phyloP scores from a whole-genome alignment of 768 basidiomycete species.

The Mycena galericulata region DNA sequence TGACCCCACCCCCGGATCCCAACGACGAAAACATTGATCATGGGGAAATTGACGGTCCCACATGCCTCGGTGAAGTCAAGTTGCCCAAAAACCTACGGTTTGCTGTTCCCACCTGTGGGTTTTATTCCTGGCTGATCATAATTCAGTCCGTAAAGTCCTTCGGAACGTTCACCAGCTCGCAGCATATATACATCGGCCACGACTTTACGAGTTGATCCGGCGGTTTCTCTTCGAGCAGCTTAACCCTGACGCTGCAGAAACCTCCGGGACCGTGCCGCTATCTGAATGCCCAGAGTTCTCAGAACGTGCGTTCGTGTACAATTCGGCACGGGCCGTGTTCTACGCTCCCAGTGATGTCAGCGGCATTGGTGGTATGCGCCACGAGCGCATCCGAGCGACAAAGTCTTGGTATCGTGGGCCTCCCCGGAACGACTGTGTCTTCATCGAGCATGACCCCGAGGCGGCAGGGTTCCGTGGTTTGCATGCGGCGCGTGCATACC shows the following conservation, averaged over 20 bases:
- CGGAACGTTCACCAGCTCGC: constrained; percentile 4
- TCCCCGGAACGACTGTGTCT: constrained; percentile 38
- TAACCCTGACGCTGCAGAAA: neutral
- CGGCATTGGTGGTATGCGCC: constrained; percentile 44
- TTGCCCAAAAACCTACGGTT: constrained; percentile 12
- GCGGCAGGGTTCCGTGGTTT: constrained; percentile 37
- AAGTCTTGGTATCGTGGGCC: constrained; percentile 41
- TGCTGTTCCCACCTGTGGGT: neutral
- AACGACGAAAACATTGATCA: neutral
- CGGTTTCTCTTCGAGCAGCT: constrained; percentile 36
- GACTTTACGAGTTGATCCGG: constrained; percentile 25
- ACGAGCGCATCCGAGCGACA: too few relatives aligned
- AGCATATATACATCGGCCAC: constrained; percentile 20
- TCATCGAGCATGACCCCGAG: constrained; percentile 34
- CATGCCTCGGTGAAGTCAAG: neutral
- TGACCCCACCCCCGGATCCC: neutral
- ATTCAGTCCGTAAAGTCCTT: constrained; percentile 12
- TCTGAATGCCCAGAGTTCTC: constrained; percentile 17
- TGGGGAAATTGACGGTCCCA: constrained; percentile 12
- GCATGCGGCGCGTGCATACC: constrained; percentile 37
- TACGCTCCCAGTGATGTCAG: constrained; percentile 45
- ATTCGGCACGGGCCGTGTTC: constrained; percentile 35
- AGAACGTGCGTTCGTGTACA: constrained; percentile 21
- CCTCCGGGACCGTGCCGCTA: neutral
- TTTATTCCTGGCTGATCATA: neutral